These are phyloP conservation scores for Schizonepeta tenuifolia DNA, from an alignment of 257 asterid species.

Conservation along the genomic window DNA sequence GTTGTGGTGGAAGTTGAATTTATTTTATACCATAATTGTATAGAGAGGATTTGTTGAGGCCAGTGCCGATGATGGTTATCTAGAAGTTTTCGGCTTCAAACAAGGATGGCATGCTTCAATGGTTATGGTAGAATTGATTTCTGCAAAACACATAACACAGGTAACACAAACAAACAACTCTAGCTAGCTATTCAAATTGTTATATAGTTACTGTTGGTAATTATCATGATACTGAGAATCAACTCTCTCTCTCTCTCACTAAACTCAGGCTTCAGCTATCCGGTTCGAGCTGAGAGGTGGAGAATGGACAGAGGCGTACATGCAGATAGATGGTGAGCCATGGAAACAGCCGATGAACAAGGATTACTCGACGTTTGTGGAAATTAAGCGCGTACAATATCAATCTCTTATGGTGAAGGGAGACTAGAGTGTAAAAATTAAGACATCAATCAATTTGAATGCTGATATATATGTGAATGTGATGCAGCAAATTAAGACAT, in stretches of 20 bases:
- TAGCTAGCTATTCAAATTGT: too few species aligned
- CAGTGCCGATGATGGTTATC: slow-evolving; percentile 84
- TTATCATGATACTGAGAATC: neutral
- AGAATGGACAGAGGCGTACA: slow-evolving; percentile 79
- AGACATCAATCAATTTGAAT: slow-evolving; percentile 29
- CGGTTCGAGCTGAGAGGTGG: slow-evolving; percentile 94
- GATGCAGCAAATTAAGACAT: slow-evolving; percentile 15
- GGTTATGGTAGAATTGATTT: slow-evolving; percentile 92
- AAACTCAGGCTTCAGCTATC: slow-evolving; percentile 69
- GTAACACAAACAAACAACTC: slow-evolving; percentile 39
- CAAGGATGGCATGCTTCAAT: slow-evolving; percentile 99
- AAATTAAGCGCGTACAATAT: slow-evolving; percentile 67
- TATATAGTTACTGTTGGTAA: neutral
- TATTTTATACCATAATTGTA: slow-evolving; percentile 12
- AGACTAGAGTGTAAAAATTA: slow-evolving; percentile 34
- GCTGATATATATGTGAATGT: slow-evolving; percentile 16
- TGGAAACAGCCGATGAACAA: slow-evolving; percentile 87
- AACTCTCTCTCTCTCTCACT: neutral
- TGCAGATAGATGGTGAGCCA: slow-evolving; percentile 98
- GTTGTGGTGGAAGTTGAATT: neutral
- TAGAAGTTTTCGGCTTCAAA: slow-evolving; percentile 89
- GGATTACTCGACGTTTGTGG: slow-evolving; percentile 70
- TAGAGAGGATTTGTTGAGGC: slow-evolving; percentile 96
- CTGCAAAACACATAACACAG: slow-evolving; percentile 95
- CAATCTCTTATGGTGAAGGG: slow-evolving; percentile 75